These are phyloP conservation scores for Nakazawaea anatomiae DNA, from an alignment of 805 yeast species.

Conservation along the genomic window DNA sequence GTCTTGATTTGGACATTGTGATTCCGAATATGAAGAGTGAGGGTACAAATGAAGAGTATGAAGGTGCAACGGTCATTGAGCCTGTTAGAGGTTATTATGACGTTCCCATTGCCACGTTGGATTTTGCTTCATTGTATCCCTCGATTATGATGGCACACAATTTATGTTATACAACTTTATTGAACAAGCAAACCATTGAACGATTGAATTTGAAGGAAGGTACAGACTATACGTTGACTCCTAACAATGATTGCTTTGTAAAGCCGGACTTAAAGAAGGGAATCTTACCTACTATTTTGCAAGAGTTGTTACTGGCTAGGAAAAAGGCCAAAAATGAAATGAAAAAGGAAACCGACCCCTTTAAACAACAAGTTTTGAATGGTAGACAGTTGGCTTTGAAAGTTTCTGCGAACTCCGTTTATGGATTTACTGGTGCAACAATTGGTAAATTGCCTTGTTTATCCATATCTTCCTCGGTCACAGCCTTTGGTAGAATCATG, in stretches of 20 bases:
- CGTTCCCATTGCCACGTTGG: conserved; percentile 95
- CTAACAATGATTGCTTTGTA: conserved; percentile 89
- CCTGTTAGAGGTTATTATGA: conserved; percentile 94
- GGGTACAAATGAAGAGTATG: conserved; percentile 87
- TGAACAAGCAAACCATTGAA: conserved; percentile 63
- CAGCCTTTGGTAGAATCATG: conserved; percentile 96
- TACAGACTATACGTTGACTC: conserved; percentile 79
- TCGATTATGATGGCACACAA: conserved; percentile 99
- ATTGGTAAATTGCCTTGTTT: conserved; percentile 95
- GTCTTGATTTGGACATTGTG: conserved; percentile 77
- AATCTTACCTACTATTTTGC: conserved; percentile 83
- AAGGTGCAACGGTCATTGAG: conserved; percentile 98
- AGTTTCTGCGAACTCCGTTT: conserved; percentile 96
- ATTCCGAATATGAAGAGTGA: conserved; percentile 85
- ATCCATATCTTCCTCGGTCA: conserved; percentile 91
- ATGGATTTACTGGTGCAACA: conserved; percentile 99
- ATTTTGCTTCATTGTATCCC: conserved; percentile 96
- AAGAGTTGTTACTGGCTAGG: conserved; percentile 86
- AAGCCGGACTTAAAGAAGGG: conserved; percentile 69
- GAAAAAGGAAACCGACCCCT: conserved; percentile 91
- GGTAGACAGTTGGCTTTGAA: conserved; percentile 97
- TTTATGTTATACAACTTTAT: conserved; percentile 86
- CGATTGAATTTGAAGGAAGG: conserved; percentile 57
- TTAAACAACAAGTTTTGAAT: conserved; percentile 85
- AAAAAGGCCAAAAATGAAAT: conserved; percentile 87